Evolutionary conservation across 805 yeast species (phyloP).

Genomic region (Wickerhamomyces tratensis): DNA sequence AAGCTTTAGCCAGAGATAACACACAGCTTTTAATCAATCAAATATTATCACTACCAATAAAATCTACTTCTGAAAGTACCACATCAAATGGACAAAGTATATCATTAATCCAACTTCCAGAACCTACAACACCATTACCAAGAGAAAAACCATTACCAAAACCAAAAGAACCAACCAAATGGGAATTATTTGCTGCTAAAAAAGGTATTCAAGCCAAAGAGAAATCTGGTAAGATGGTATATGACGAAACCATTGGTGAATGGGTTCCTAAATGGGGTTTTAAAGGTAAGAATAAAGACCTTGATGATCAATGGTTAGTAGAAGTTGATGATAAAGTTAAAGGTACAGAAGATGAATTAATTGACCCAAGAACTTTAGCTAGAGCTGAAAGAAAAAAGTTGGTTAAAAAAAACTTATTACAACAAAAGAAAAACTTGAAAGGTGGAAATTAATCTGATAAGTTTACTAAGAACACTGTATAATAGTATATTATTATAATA

Average conservation of each 20-base stretch:
- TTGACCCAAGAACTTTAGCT: slow-evolving; percentile 78
- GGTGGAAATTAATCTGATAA: slow-evolving; percentile 13
- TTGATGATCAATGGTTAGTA: slow-evolving; percentile 91
- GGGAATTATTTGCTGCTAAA: slow-evolving; percentile 95
- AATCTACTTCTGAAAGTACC: slow-evolving; percentile 70
- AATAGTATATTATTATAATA: too few relatives aligned
- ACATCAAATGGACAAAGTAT: slow-evolving; percentile 56
- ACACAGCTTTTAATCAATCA: slow-evolving; percentile 89
- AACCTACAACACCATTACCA: slow-evolving; percentile 73
- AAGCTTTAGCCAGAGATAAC: slow-evolving; percentile 74
- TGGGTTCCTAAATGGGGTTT: slow-evolving; percentile 99
- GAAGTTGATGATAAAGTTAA: slow-evolving; percentile 76
- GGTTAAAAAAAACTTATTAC: slow-evolving; percentile 75
- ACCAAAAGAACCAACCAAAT: slow-evolving; percentile 83
- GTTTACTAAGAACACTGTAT: background rate
- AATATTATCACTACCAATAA: slow-evolving; percentile 79
- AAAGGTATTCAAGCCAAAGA: slow-evolving; percentile 91
- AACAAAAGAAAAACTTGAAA: slow-evolving; percentile 72
- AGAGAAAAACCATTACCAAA: slow-evolving; percentile 94
- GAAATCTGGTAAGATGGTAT: slow-evolving; percentile 81
- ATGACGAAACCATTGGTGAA: slow-evolving; percentile 80
- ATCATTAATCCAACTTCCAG: slow-evolving; percentile 80
- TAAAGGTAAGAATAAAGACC: slow-evolving; percentile 80
- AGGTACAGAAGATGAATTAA: slow-evolving; percentile 49
- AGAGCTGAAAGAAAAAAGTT: slow-evolving; percentile 80